Percentiles rank a stretch among this genome's conserved stretches.
Conservation (phyloP, 176 grass and related monocot species). For the Stipa capillata region DNA sequence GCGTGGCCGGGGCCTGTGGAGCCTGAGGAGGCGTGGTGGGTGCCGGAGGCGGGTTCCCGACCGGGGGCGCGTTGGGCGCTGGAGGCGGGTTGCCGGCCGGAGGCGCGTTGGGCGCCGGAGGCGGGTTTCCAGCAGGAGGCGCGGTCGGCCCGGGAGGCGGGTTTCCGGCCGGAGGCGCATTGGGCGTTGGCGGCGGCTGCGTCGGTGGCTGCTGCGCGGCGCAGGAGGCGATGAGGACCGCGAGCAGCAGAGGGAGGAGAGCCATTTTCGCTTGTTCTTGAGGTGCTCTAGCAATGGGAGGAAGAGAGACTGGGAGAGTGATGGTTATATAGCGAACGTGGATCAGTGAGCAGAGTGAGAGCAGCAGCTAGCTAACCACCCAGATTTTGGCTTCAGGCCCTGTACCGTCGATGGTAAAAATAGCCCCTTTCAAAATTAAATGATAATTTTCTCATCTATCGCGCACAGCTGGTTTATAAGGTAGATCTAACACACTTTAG, state of each 20-base stretch:
- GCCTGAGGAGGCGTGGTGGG: conserved; percentile 29
- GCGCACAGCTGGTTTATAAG: too few relatives aligned
- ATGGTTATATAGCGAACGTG: conserved; percentile 17
- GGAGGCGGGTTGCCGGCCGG: conserved; percentile 29
- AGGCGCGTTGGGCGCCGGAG: neutral
- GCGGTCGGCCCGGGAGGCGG: conserved; percentile 10
- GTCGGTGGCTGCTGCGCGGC: conserved; percentile 48
- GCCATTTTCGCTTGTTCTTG: conserved; percentile 5
- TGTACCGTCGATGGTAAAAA: too few relatives aligned
- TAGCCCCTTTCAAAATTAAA: too few relatives aligned
- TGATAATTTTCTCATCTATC: too few relatives aligned
- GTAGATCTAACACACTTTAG: too few relatives aligned
- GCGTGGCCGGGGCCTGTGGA: conserved; percentile 16
- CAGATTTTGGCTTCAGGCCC: too few relatives aligned
- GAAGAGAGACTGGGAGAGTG: conserved; percentile 29
- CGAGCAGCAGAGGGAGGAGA: conserved; percentile 25
- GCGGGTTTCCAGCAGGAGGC: conserved; percentile 22
- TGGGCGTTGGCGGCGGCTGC: conserved; percentile 17
- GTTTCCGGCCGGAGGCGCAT: conserved; percentile 7
- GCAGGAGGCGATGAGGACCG: conserved; percentile 45
- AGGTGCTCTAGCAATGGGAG: conserved; percentile 36
- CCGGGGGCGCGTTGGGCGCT: conserved; percentile 22
- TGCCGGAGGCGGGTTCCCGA: conserved; percentile 23
- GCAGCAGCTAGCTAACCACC: neutral
- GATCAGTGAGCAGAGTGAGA: neutral